Conservation (phyloP, 768 basidiomycete species). For the Tylopilus sp. region DNA sequence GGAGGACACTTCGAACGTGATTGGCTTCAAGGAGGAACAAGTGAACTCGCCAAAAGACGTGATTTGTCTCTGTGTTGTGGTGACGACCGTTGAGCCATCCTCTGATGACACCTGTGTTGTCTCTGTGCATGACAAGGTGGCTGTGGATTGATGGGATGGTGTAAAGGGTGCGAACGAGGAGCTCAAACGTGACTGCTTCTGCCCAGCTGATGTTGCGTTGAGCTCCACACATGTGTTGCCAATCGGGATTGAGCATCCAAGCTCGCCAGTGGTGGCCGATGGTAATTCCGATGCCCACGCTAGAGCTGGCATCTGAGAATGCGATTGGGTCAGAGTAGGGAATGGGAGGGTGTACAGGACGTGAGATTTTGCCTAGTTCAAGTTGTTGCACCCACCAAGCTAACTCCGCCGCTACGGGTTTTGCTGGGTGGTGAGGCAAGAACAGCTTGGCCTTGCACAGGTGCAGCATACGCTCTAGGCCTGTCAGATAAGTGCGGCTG, state of each 20-base stretch:
- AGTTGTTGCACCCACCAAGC: too few relatives aligned
- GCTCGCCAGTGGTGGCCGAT: not conserved
- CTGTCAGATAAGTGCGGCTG: too few relatives aligned
- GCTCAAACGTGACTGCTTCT: not conserved
- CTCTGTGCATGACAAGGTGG: not conserved
- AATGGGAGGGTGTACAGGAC: too few relatives aligned
- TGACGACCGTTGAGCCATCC: not conserved
- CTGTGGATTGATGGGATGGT: not conserved
- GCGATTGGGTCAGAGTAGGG: too few relatives aligned
- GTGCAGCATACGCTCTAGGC: too few relatives aligned
- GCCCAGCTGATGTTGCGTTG: not conserved
- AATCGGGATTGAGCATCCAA: not conserved
- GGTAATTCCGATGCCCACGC: not conserved
- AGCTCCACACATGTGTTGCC: not conserved
- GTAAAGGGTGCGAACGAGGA: not conserved
- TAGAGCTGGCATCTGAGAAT: too few relatives aligned
- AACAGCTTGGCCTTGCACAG: too few relatives aligned
- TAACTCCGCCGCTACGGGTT: too few relatives aligned
- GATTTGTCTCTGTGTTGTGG: not conserved
- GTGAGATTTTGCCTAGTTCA: too few relatives aligned
- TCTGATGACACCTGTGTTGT: not conserved
- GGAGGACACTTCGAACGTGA: too few relatives aligned
- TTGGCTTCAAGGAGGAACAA: not conserved
- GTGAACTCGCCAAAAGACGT: not conserved
- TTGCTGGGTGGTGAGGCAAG: too few relatives aligned